phyloP scores from a whole-genome alignment of 2,329 filamentous ascomycete species.

The Fusarium penzigii region DNA sequence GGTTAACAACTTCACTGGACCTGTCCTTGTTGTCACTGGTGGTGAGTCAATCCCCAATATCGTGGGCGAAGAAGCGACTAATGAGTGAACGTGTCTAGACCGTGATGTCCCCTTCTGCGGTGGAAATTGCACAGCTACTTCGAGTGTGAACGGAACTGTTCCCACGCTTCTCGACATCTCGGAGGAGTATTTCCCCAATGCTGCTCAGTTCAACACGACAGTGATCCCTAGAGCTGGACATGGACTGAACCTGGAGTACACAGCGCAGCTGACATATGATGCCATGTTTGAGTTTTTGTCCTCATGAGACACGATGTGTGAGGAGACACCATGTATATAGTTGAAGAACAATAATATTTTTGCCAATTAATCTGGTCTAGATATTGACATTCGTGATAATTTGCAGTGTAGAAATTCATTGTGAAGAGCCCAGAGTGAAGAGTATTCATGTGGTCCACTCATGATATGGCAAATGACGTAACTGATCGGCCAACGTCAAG shows the following conservation, averaged over 20 bases:
- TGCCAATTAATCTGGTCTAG: too few species aligned
- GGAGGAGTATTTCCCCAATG: constrained; percentile 43
- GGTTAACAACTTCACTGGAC: constrained; percentile 48
- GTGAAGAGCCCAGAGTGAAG: too few species aligned
- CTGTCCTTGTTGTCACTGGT: constrained; percentile 61
- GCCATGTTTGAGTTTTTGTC: constrained; percentile 41
- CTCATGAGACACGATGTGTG: neutral
- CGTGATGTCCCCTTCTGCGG: constrained; percentile 61
- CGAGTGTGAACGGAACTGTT: constrained; percentile 36
- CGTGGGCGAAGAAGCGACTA: neutral
- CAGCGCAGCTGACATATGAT: constrained; percentile 34
- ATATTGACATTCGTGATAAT: too few species aligned
- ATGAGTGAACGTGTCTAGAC: constrained; percentile 30
- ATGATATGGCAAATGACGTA: too few species aligned
- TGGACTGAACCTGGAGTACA: constrained; percentile 50
- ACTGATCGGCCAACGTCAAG: neutral
- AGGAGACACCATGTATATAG: neutral
- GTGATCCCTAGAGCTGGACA: constrained; percentile 55
- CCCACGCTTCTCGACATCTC: constrained; percentile 46
- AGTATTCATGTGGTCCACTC: too few species aligned
- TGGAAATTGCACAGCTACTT: constrained; percentile 55
- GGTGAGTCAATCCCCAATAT: constrained; percentile 31
- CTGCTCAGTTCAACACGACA: constrained; percentile 51
- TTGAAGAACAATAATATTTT: neutral
- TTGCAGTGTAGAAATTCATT: too few species aligned